phyloP scores from a whole-genome alignment of 2,329 filamentous ascomycete genomes.

The Ascochyta koolunga region DNA sequence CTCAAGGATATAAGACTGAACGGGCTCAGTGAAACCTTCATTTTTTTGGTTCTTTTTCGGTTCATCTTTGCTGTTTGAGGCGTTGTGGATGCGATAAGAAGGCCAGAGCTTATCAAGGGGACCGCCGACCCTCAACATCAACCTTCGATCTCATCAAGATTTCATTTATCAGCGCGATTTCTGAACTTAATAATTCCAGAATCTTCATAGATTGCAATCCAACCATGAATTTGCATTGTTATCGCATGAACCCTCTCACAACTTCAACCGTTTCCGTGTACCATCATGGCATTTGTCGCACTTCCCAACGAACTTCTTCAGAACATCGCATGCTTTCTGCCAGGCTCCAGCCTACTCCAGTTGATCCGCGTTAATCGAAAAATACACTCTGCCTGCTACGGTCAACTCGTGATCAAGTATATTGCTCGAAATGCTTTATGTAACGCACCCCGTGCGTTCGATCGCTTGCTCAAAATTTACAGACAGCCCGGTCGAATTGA shows the following conservation, averaged over 20 bases:
- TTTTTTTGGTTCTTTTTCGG: too few species aligned
- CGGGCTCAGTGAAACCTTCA: too few species aligned
- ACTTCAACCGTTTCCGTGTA: background rate
- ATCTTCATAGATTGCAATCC: too few species aligned
- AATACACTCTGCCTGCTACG: constrained; percentile 22
- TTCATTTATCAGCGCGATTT: too few species aligned
- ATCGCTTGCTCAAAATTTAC: constrained; percentile 1
- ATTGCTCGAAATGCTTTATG: constrained; percentile 17
- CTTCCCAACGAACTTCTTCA: constrained; percentile 32
- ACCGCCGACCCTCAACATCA: background rate
- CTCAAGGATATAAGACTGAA: too few species aligned
- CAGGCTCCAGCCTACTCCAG: constrained; percentile 23
- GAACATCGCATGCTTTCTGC: constrained; percentile 23
- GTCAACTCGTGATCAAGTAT: constrained; percentile 24
- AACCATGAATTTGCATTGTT: background rate
- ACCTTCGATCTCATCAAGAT: too few species aligned
- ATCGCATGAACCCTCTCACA: background rate
- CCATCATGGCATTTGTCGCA: constrained; percentile 8
- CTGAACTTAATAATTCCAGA: too few species aligned
- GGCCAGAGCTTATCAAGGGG: background rate
- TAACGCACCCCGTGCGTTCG: background rate
- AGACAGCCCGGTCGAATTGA: background rate
- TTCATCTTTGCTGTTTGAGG: too few species aligned
- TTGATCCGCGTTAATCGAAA: constrained; percentile 20
- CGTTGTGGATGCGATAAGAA: too few species aligned